Evolutionary conservation across 768 basidiomycete species (phyloP).

Genomic region (Suillus hirtellus): DNA sequence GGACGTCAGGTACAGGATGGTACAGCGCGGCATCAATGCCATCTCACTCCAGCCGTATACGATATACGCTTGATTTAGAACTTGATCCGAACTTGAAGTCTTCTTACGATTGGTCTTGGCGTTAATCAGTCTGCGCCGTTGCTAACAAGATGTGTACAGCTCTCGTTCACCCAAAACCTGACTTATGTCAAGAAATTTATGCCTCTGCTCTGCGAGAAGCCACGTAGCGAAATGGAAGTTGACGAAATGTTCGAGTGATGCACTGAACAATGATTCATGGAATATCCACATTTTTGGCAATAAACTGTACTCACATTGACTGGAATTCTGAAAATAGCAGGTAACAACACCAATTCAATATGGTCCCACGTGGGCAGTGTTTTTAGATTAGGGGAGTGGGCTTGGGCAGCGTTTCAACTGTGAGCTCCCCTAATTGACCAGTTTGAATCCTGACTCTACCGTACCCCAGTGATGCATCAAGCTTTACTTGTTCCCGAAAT

Average conservation of each 20-base stretch:
- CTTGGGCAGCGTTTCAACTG: too few species aligned
- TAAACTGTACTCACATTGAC: too few species aligned
- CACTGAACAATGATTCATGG: neutral
- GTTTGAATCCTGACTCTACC: too few species aligned
- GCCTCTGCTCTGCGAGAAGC: too few species aligned
- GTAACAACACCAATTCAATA: neutral
- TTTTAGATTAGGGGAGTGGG: too few species aligned
- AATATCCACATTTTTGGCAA: too few species aligned
- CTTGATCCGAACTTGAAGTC: neutral
- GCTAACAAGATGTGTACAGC: neutral
- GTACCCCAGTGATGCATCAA: neutral
- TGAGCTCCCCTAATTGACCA: too few species aligned
- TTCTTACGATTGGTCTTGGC: neutral
- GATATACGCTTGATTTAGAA: constrained; percentile 18
- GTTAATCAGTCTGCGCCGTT: neutral
- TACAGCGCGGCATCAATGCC: constrained; percentile 56
- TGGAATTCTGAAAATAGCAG: too few species aligned
- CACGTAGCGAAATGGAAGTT: too few species aligned
- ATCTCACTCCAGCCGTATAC: constrained; percentile 58
- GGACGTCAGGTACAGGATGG: constrained; percentile 53
- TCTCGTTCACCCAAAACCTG: neutral
- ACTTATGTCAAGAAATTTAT: neutral
- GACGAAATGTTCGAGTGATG: neutral
- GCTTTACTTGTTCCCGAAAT: neutral
- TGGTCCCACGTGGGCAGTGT: too few species aligned